Conservation (phyloP, 1,284 basidiomycete genomes). For the Microstroma glucosiphilum region DNA sequence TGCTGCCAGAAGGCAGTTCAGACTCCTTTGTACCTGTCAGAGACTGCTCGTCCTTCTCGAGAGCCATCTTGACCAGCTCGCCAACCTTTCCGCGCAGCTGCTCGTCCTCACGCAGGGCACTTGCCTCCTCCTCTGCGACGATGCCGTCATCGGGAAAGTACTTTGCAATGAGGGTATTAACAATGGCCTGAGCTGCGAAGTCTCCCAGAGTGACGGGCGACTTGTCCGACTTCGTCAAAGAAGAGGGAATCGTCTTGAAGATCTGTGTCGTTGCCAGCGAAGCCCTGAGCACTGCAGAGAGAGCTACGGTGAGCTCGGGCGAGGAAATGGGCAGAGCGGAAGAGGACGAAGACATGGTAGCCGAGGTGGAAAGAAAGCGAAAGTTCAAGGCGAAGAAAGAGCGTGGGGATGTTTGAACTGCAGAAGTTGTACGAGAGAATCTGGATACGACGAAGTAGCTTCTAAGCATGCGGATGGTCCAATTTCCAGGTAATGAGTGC, state of each 20-base stretch:
- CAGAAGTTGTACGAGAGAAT: too few relatives aligned
- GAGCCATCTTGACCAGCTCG: slow-evolving; percentile 63
- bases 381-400: not conserved
- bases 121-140: slow-evolving; percentile 91
- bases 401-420: not conserved
- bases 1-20: not conserved
- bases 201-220: slow-evolving; percentile 78
- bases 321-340: slow-evolving; percentile 35
- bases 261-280: slow-evolving; percentile 69
- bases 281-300: slow-evolving; percentile 83
- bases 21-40: not conserved
- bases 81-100: slow-evolving; percentile 66
- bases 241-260: slow-evolving; percentile 84
- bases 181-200: slow-evolving; percentile 46
- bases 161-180: slow-evolving; percentile 38
- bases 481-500: too few relatives aligned
- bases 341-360: not conserved
- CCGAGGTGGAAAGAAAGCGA: slow-evolving; percentile 6
- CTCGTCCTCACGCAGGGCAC: slow-evolving; percentile 56
- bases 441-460: too few relatives aligned
- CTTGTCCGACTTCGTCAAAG: slow-evolving; percentile 84
- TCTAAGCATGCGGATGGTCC: too few relatives aligned
- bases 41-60: slow-evolving; percentile 52
- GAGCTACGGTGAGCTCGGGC: slow-evolving; percentile 65
- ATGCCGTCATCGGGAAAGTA: slow-evolving; percentile 81